Percentiles rank a stretch among this genome's conserved stretches.
Conservation (phyloP, 192 early-diverging fungal genomes). For the Kappamyces sp. region DNA sequence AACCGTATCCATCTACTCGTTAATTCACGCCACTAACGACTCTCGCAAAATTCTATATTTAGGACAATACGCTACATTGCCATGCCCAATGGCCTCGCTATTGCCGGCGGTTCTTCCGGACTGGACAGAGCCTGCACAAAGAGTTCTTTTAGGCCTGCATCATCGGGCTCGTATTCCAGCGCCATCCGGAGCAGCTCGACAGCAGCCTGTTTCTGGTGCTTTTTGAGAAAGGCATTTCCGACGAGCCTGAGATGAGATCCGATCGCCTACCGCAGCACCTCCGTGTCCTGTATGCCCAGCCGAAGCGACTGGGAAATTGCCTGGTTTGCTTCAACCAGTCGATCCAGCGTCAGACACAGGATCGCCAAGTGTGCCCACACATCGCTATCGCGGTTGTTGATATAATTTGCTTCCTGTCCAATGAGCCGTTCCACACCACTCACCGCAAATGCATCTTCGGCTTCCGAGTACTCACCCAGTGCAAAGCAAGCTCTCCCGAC, state of each 20-base stretch:
- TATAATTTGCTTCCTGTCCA: conserved; percentile 52
- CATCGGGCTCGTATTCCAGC: conserved; percentile 36
- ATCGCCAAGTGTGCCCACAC: conserved; percentile 49
- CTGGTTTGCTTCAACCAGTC: conserved; percentile 46
- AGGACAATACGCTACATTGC: too few relatives aligned
- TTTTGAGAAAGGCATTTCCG: conserved; percentile 26
- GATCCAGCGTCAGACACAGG: conserved; percentile 35
- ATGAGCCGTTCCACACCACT: not conserved
- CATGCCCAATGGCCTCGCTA: too few relatives aligned
- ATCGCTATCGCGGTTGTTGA: conserved; percentile 50
- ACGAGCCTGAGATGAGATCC: conserved; percentile 19
- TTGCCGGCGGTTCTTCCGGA: too few relatives aligned
- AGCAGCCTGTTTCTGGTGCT: conserved; percentile 25
- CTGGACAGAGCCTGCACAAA: conserved; percentile 19
- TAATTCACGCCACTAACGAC: too few relatives aligned
- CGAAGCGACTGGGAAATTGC: conserved; percentile 45
- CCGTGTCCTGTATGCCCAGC: conserved; percentile 37
- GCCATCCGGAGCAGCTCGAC: conserved; percentile 42
- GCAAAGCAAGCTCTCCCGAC: conserved; percentile 47
- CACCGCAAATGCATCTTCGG: conserved; percentile 51
- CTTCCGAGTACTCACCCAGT: conserved; percentile 40
- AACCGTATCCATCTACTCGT: too few relatives aligned
- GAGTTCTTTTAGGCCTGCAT: conserved; percentile 14
- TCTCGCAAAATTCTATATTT: too few relatives aligned
- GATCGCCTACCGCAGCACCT: conserved; percentile 32